Conservation (phyloP, 2,329 filamentous ascomycete genomes). For the Tolypocladium pustulatum region DNA sequence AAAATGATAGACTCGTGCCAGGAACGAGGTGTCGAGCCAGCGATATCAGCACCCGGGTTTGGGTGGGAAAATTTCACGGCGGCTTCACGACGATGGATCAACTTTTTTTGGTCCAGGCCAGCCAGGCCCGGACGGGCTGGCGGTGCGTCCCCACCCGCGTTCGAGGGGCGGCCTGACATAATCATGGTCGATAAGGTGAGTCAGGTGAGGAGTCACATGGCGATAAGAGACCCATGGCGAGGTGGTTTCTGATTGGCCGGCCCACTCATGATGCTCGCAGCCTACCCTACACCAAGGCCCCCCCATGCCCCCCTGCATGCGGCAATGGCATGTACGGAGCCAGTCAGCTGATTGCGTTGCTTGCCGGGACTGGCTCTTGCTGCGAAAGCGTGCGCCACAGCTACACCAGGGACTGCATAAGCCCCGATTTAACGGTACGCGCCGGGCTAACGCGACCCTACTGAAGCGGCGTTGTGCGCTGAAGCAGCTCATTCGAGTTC, state of each 20-base stretch:
- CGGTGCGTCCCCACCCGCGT: background rate
- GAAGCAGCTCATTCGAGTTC: background rate
- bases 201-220: constrained; percentile 11
- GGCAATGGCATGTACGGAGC: background rate
- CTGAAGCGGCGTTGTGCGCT: background rate
- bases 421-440: background rate
- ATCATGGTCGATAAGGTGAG: constrained; percentile 6
- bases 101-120: constrained; percentile 19
- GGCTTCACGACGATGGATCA: constrained; percentile 14
- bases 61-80: constrained; percentile 24
- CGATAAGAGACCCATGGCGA: constrained; percentile 1
- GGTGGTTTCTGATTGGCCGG: background rate
- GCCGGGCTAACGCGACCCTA: background rate
- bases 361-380: background rate
- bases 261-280: background rate
- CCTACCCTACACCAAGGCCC: background rate
- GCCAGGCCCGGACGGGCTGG: background rate
- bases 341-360: background rate
- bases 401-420: background rate
- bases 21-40: constrained; percentile 1
- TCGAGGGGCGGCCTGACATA: constrained; percentile 10
- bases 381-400: background rate
- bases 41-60: constrained; percentile 11
- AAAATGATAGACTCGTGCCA: background rate
- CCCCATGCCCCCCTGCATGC: background rate